Conservation (phyloP, 768 basidiomycete species). For the Rhodotorula toruloides region DNA sequence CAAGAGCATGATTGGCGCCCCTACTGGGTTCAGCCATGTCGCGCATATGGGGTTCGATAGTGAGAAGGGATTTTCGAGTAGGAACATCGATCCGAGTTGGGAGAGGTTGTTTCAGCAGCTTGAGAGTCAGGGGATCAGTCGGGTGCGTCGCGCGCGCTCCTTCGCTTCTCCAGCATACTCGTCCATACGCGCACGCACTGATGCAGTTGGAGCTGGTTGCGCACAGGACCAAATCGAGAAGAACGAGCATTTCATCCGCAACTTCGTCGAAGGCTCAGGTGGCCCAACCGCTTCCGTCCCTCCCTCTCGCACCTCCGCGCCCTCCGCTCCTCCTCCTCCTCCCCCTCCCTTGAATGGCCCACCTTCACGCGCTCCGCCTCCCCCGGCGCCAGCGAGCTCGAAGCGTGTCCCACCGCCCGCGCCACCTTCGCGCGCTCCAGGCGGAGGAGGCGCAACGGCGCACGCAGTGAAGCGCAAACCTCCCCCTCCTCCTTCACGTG, state of each 20-base stretch:
- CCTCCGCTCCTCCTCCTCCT: conserved; percentile 7
- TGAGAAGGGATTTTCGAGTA: conserved; percentile 77
- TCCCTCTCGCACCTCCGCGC: too few species aligned
- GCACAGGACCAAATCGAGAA: conserved; percentile 58
- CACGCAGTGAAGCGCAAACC: conserved; percentile 26
- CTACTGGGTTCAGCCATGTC: conserved; percentile 74
- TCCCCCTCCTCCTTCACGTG: conserved; percentile 16
- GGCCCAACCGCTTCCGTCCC: conserved; percentile 47
- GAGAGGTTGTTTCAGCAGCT: conserved; percentile 63
- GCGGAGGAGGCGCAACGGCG: background rate
- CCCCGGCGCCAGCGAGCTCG: conserved; percentile 47
- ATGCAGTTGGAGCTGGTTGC: background rate
- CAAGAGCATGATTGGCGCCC: conserved; percentile 85
- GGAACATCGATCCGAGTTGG: conserved; percentile 88
- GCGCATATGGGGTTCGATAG: conserved; percentile 92
- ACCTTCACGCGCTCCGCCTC: conserved; percentile 49
- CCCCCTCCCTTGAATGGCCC: background rate
- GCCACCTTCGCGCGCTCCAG: conserved; percentile 29
- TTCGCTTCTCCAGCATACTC: background rate
- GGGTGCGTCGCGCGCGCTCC: conserved; percentile 36
- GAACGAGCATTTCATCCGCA: conserved; percentile 83
- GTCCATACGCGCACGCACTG: background rate
- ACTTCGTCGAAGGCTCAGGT: conserved; percentile 61
- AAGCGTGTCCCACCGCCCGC: conserved; percentile 42
- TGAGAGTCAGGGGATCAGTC: conserved; percentile 60